phyloP scores from a whole-genome alignment of 108 stramenopile species.

The Cyclostephanos tholiformis region DNA sequence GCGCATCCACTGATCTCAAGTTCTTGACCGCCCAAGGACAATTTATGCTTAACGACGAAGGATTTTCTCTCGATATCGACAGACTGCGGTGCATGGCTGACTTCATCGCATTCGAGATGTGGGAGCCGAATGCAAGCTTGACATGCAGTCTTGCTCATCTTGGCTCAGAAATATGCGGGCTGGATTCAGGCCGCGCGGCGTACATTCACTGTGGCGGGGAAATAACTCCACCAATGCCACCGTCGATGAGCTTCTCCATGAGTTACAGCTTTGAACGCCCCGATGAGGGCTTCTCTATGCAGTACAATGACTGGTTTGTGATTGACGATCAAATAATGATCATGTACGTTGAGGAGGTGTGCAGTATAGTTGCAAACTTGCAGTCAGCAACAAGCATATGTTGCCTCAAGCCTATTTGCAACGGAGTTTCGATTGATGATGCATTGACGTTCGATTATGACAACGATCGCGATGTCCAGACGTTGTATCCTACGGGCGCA shows the following conservation, averaged over 20 bases:
- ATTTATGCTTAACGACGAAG: not conserved
- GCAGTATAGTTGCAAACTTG: constrained; percentile 22
- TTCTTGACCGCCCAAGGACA: constrained; percentile 14
- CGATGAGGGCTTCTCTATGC: constrained; percentile 22
- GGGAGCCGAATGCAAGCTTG: not conserved
- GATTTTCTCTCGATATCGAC: constrained; percentile 20
- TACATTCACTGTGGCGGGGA: constrained; percentile 26
- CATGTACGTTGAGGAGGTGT: constrained; percentile 28
- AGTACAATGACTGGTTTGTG: constrained; percentile 15
- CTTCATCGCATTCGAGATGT: constrained; percentile 18
- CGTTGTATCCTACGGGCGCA: not conserved
- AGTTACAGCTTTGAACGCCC: constrained; percentile 10
- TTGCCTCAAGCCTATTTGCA: constrained; percentile 35
- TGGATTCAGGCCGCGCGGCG: constrained; percentile 16
- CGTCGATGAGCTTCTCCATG: constrained; percentile 36
- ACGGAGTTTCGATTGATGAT: constrained; percentile 26
- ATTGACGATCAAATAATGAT: not conserved
- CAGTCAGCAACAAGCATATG: not conserved
- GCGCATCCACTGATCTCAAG: constrained; percentile 22
- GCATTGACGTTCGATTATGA: constrained; percentile 2
- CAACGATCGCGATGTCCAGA: not conserved
- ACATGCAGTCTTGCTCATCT: constrained; percentile 18
- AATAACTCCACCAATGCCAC: constrained; percentile 5
- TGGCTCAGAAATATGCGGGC: constrained; percentile 11
- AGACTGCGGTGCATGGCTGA: constrained; percentile 32